Evolutionary conservation across 257 asterid genomes (phyloP), one percentile per base, ranked within the genome.

Genomic region (Avicennia marina): DNA sequence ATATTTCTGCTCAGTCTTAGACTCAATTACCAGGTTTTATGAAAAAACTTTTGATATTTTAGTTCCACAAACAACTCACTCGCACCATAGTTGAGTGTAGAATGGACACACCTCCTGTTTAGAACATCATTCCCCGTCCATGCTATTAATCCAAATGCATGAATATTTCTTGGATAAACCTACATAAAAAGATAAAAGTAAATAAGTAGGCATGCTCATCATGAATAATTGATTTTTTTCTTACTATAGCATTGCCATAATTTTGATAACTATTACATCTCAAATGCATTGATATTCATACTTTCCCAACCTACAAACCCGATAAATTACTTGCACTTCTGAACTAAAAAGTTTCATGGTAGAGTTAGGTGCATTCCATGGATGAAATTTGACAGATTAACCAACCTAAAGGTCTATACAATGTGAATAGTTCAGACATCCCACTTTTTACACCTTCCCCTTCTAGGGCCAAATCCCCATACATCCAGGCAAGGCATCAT

Each of bases 71-170:
- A 16, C 6, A 10, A 21, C 5, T 24, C 33, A 54, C 1, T 47
- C 39, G 21, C 20, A 53, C 38, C 51, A 58, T 11, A 63, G 21
- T 16, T 11, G 13, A 44, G 53, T 25, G 41, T 36, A 57, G 43
- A 60, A 56, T 48, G 51, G 52, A 45, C 80, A 32, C 26, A 85
- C 98, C 98, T 86, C 68, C 98, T 63, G 77, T 91, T 91, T 22
- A 91, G 70, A 36, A 88, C 95, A 42, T 91, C 98, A 56, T 91
- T 91, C 27, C 98, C 98, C 4, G 98, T 91, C 98, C 98, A 91
- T 46, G 94, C 90, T 72, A 91, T 69, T 70, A 91, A 76, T 47
- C 97, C 98, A 71, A 91, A 91, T 58, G 97, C 95, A 77, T 91
- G 77, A 42, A 86, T 88, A 60, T 91, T 90, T 73, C 90, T 77